phyloP scores from a whole-genome alignment of 768 basidiomycete genomes.

The Leccinum longicurvipes region DNA sequence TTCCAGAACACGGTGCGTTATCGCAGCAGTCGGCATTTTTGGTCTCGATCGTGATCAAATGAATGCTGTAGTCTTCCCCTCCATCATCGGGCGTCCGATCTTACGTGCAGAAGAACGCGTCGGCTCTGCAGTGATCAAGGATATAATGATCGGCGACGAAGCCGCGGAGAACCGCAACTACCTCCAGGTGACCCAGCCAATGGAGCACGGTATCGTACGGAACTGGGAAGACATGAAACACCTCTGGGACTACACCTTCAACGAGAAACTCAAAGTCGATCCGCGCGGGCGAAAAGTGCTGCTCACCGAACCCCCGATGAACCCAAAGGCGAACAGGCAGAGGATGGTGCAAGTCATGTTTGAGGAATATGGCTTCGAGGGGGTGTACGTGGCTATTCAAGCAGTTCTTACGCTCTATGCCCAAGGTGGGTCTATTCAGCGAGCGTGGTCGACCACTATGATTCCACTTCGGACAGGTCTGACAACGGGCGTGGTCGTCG shows the following conservation, averaged over 20 bases:
- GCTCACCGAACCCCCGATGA: conserved; percentile 99
- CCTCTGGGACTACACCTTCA: conserved; percentile 97
- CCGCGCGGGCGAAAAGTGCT: conserved; percentile 85
- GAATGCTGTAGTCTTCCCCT: conserved; percentile 75
- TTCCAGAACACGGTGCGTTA: conserved; percentile 81
- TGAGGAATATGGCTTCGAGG: conserved; percentile 94
- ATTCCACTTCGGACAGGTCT: conserved; percentile 57
- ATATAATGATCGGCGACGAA: conserved; percentile 98
- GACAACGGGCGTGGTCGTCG: conserved; percentile 97
- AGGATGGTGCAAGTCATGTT: conserved; percentile 99
- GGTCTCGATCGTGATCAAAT: neutral
- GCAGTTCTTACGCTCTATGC: conserved; percentile 98
- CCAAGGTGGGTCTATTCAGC: conserved; percentile 67
- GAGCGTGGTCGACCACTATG: neutral
- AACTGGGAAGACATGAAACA: conserved; percentile 99
- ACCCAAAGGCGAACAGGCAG: conserved; percentile 89
- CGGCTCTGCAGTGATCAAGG: conserved; percentile 82
- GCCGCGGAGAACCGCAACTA: conserved; percentile 92
- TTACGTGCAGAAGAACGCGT: conserved; percentile 96
- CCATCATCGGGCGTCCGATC: conserved; percentile 95
- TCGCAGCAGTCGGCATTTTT: neutral
- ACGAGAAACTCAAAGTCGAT: conserved; percentile 90
- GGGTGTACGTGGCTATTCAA: conserved; percentile 97
- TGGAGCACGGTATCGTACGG: conserved; percentile 98
- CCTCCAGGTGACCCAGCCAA: conserved; percentile 94